Base-by-base conservation (phyloP, 257 asterid species). In the Penstemon eatonii region DNA sequence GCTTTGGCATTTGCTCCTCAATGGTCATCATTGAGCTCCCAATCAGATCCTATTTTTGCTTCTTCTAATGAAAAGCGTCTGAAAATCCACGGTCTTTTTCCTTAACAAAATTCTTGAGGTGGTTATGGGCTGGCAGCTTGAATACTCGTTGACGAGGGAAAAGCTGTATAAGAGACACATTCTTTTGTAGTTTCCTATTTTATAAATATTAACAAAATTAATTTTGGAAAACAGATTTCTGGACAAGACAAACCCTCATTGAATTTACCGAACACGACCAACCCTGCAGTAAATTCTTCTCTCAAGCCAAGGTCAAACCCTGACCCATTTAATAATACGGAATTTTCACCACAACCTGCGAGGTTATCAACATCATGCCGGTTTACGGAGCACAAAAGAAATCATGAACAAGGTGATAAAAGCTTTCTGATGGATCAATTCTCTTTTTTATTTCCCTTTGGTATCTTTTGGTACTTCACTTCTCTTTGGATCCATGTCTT, bases 211-310 rank as follows among this genome's bases (percentile, higher is more conserved):
- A 65, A 80, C 46, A 19, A 66, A 36, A 49, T 69, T 47, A 49
- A 65, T 41, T 60, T 71, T 75, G 53, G 51, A 49, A 62, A 75
- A 82, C 95, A 94, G 97, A 86, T 94, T 4, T 89, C 97, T 67
- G 97, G 99, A 47, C 83, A 77, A 77, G 97, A 94, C 80, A 91
- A 81, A 79, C 74, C 83, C 71, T 70, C 88, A 4, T 69, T 46
- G 11, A 82, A 78, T 75, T 75, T 67, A 39, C 76, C 85, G 33
- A 44, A 58, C 5, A 69, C 79, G 37, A 74, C 73, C 59, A 60
- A 78, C 5, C 65, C 78, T 33, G 13, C 74, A 37, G 60, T 71
- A 55, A 75, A 63, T 79, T 70, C 90, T 36, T 76, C 88, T 65
- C 63, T 64, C 72, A 87, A 71, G 78, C 84, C 85, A 72, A 89